Percentiles rank a stretch among this genome's conserved stretches.
phyloP scores from a whole-genome alignment of 176 grass and related monocot species.

The Musa beccarii region DNA sequence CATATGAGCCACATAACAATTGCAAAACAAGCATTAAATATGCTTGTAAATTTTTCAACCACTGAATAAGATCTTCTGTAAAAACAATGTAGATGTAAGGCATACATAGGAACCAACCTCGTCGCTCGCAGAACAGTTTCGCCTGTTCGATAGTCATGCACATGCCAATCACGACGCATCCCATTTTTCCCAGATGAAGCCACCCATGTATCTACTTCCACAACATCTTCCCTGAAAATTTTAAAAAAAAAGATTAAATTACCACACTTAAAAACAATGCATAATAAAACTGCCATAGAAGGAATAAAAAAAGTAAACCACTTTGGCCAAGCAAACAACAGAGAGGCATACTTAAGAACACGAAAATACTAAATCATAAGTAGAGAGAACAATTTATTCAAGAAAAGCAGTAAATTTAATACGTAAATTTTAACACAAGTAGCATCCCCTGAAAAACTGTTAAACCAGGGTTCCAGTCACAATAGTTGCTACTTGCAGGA shows the following conservation, averaged over 20 bases:
- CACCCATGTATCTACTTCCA: constrained; percentile 97
- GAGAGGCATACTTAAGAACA: no score
- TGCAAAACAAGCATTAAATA: not conserved
- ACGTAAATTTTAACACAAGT: no score
- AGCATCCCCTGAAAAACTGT: no score
- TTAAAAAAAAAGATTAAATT: constrained; percentile 1
- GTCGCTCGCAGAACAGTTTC: constrained; percentile 81
- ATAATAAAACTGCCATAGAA: not conserved
- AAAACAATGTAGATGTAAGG: not conserved
- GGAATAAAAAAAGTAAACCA: not conserved
- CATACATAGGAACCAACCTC: constrained; percentile 38
- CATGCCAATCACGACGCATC: constrained; percentile 97
- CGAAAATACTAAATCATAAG: no score
- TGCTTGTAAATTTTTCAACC: not conserved
- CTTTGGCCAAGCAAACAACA: no score
- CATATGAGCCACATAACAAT: not conserved
- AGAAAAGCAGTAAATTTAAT: no score
- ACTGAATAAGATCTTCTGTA: not conserved
- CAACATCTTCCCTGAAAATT: constrained; percentile 78
- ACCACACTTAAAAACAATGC: not conserved
- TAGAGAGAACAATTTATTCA: no score
- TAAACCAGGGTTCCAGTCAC: no score
- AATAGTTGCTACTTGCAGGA: no score
- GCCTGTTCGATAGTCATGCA: constrained; percentile 65
- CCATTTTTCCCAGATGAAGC: constrained; percentile 93